These are phyloP conservation scores for Tirmania nivea DNA, from an alignment of 495 filamentous ascomycete genomes.

Conservation along the genomic window DNA sequence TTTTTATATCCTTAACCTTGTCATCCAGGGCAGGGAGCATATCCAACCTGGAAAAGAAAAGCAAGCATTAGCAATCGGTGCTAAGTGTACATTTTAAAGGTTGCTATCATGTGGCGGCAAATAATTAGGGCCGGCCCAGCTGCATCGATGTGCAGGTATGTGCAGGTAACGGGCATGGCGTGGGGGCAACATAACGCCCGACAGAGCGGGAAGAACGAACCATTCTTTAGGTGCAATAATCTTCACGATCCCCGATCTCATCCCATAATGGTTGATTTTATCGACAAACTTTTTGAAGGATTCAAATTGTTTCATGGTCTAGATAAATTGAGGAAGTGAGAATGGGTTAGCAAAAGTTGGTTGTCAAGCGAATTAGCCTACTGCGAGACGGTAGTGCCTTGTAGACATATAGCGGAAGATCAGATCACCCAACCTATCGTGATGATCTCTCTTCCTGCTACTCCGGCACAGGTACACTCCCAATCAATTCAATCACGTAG, in stretches of 20 bases:
- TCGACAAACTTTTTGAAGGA: conserved; percentile 70
- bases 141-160: background rate
- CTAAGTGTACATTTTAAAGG: no score
- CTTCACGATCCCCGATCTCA: conserved; percentile 92
- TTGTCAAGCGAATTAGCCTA: no score
- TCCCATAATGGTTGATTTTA: conserved; percentile 80
- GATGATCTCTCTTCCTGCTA: background rate
- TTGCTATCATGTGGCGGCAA: no score
- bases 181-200: conserved; percentile 1
- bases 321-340: background rate
- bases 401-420: no score
- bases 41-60: conserved; percentile 32
- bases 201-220: conserved; percentile 27
- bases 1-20: conserved; percentile 68
- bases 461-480: background rate
- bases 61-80: no score
- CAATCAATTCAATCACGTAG: background rate
- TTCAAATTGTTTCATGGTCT: conserved; percentile 80
- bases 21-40: conserved; percentile 57
- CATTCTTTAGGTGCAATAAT: conserved; percentile 89
- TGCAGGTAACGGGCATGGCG: conserved; percentile 1
- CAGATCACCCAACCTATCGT: background rate
- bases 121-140: no score
- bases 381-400: no score
- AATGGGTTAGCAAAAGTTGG: no score